A percentile compares a stretch with the other conserved stretches of the same genome.
Evolutionary conservation across 768 basidiomycete species (phyloP).

Genomic region (Leccinum obscurum): DNA sequence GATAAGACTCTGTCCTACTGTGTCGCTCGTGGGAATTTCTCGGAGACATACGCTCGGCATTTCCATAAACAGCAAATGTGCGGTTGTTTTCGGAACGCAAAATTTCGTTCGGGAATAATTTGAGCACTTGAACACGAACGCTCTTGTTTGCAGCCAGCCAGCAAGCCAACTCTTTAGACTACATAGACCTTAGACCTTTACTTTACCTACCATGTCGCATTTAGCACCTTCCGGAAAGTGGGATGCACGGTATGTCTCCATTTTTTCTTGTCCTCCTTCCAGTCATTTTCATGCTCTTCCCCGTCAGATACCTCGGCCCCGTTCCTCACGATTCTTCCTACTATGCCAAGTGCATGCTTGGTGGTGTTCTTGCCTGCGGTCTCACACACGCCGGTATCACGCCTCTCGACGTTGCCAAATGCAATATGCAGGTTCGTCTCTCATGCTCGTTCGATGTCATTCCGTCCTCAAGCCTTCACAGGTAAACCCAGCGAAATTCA

Average conservation of each 20-base stretch:
- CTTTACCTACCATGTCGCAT: constrained; percentile 10
- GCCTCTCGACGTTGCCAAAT: constrained; percentile 12
- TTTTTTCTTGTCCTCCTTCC: not conserved
- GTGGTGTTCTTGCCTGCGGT: constrained; percentile 12
- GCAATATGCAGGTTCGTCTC: constrained; percentile 11
- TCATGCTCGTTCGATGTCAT: no score
- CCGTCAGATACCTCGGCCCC: constrained; percentile 12
- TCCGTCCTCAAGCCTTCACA: constrained; percentile 23
- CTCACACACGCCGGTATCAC: constrained; percentile 10
- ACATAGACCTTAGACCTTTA: constrained; percentile 3
- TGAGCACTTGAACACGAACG: not conserved
- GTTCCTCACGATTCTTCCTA: constrained; percentile 14
- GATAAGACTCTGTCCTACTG: not conserved
- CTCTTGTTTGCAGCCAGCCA: not conserved
- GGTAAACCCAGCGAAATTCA: constrained; percentile 79
- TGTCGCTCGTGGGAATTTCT: not conserved
- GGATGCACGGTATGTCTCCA: constrained; percentile 10
- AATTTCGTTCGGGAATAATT: not conserved
- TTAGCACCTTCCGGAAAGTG: constrained; percentile 20
- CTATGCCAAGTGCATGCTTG: constrained; percentile 14
- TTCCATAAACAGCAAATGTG: not conserved
- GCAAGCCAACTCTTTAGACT: not conserved
- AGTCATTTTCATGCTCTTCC: not conserved
- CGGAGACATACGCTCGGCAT: not conserved
- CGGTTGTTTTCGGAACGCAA: constrained; percentile 14